Evolutionary conservation across 306 rosid genomes (phyloP).

Genomic region (Urtica urens): DNA sequence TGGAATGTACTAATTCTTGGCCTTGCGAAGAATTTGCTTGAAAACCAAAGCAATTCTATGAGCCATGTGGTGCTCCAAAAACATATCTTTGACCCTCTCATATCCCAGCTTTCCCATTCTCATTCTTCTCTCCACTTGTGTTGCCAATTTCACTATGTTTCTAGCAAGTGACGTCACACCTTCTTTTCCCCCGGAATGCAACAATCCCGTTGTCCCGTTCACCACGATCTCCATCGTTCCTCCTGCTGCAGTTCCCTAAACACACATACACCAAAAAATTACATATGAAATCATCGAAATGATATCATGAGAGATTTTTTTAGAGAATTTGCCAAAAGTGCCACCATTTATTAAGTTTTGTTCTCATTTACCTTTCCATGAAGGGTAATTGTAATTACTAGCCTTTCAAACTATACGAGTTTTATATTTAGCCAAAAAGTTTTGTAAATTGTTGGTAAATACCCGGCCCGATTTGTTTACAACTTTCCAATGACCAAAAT

Average conservation of each 20-base stretch:
- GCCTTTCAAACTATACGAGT: no score
- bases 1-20: slow-evolving; percentile 24
- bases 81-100: slow-evolving; percentile 67
- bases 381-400: no score
- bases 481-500: no score
- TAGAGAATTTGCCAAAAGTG: no score
- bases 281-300: not conserved
- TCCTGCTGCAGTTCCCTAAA: slow-evolving; percentile 86
- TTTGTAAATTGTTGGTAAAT: no score
- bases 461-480: no score
- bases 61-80: slow-evolving; percentile 73
- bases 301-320: not conserved
- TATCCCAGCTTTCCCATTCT: slow-evolving; percentile 81
- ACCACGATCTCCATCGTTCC: slow-evolving; percentile 88
- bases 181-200: slow-evolving; percentile 73
- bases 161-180: slow-evolving; percentile 54
- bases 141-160: slow-evolving; percentile 73
- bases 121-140: slow-evolving; percentile 76
- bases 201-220: slow-evolving; percentile 65
- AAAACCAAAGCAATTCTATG: slow-evolving; percentile 73
- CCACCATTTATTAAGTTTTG: no score
- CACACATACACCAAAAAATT: not conserved
- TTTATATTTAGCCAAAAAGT: no score
- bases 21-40: slow-evolving; percentile 51
- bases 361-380: no score